Base-by-base conservation (phyloP, 176 grass and related monocot genomes). In the Avena insularis region DNA sequence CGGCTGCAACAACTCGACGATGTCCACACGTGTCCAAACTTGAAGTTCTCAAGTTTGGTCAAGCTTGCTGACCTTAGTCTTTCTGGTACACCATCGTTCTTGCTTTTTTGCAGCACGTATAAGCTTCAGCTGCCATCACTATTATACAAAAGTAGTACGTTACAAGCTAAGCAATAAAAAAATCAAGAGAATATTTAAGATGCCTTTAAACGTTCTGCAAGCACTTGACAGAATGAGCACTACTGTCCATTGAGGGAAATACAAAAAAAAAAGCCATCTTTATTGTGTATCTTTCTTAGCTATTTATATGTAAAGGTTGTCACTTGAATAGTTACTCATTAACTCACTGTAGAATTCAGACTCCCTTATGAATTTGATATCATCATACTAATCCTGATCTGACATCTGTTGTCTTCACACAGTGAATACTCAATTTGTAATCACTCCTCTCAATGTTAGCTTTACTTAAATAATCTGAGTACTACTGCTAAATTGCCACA, bases 51-150 rank as follows among this genome's bases (percentile, higher is more conserved):
- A 67, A 67, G 63, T 67, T 67, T 67, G 29, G 13, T 27, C 29
- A 33, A 65, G 25, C 62, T 65, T 65, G 4, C 62, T 65, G 27
- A 94, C 95, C 92, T 97, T 86, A 97, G 61, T 89, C 92, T 90
- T 59, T 97, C 92, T 58, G 89, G 95, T 76, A 91, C 91, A 56
- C 86, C 80, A 82, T 66, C 81, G 79, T 90, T 87, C 88, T 93
- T 86, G 79, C 84, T 91, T 80, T 80, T 86, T 88, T 7, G 91
- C 89, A 55, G 62, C 50, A 75, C 19, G 75, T 12, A 93, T 92
- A 82, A 97, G 92, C 71, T 97, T 97, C 92, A 33, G 92, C 90
- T 67, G 92, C 90, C 92, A 97, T 97, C 62, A 97, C 92, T 97
- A 89, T 75, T 67, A 80, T 6, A 75, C 54, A 21, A 79, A 72